A percentile compares a stretch with the other conserved stretches of the same genome.
Evolutionary conservation across 768 basidiomycete species (phyloP).

Genomic region (Naganishia kalamii): DNA sequence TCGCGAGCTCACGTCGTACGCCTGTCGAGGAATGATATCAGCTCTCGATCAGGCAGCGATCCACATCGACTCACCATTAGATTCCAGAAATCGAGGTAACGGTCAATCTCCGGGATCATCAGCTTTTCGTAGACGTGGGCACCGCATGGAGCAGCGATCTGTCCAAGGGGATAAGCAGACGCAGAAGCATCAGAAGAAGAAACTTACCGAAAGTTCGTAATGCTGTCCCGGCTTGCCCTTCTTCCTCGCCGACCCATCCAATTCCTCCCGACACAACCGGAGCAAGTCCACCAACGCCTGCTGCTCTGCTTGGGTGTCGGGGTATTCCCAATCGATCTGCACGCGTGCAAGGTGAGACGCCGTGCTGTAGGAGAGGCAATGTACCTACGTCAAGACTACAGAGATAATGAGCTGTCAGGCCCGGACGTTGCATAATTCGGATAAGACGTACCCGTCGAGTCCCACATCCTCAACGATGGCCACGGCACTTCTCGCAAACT

Average conservation of each 20-base stretch:
- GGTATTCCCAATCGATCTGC: slow-evolving; percentile 75
- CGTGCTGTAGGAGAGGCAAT: neutral
- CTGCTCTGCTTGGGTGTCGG: slow-evolving; percentile 68
- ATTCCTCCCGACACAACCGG: slow-evolving; percentile 62
- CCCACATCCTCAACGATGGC: slow-evolving; percentile 82
- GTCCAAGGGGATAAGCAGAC: slow-evolving; percentile 32
- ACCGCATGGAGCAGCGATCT: slow-evolving; percentile 93
- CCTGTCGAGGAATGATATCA: slow-evolving; percentile 21
- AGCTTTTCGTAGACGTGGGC: slow-evolving; percentile 75
- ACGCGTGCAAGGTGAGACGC: neutral
- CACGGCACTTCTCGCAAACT: slow-evolving; percentile 75
- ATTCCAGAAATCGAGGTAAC: slow-evolving; percentile 90
- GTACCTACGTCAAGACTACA: slow-evolving; percentile 13
- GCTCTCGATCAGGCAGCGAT: neutral
- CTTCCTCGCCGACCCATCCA: slow-evolving; percentile 69
- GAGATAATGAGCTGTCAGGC: neutral
- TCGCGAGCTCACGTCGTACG: slow-evolving; percentile 41
- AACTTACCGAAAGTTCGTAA: slow-evolving; percentile 49
- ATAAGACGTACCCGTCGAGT: slow-evolving; percentile 59
- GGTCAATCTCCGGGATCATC: slow-evolving; percentile 74
- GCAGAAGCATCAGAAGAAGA: slow-evolving; percentile 47
- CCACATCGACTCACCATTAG: slow-evolving; percentile 62
- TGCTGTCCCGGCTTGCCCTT: slow-evolving; percentile 54
- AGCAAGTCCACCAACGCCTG: slow-evolving; percentile 76
- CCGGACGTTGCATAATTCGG: neutral